phyloP scores from a whole-genome alignment of 1,284 basidiomycete genomes.

The Irpex rosettiformis region DNA sequence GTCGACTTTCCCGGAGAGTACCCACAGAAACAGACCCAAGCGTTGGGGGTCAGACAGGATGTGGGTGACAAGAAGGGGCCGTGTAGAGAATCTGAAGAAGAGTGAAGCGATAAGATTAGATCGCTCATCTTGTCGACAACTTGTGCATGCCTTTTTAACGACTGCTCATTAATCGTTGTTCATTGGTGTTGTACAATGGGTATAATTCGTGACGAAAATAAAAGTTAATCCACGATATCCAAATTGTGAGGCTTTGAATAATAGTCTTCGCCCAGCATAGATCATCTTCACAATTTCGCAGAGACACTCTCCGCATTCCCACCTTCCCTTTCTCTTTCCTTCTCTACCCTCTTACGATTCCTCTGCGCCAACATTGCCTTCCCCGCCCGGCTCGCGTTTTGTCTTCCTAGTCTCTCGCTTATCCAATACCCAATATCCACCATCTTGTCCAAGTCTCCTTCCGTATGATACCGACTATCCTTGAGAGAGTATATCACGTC shows the following conservation, averaged over 20 bases:
- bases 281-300: slow-evolving; percentile 6
- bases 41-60: neutral
- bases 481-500: slow-evolving; percentile 86
- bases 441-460: slow-evolving; percentile 57
- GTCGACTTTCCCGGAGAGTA: neutral
- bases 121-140: no score
- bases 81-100: neutral
- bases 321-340: slow-evolving; percentile 22
- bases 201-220: neutral
- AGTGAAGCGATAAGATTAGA: neutral
- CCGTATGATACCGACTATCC: slow-evolving; percentile 66
- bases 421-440: slow-evolving; percentile 84
- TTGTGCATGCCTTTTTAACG: no score
- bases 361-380: slow-evolving; percentile 67
- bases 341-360: slow-evolving; percentile 32
- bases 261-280: neutral
- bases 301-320: slow-evolving; percentile 5
- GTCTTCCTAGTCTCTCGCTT: slow-evolving; percentile 58
- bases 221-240: no score
- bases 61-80: neutral
- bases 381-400: slow-evolving; percentile 79
- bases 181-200: no score
- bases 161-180: no score
- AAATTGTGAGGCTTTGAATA: no score
- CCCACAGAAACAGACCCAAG: neutral